A percentile compares a stretch with the other conserved stretches of the same genome.
Evolutionary conservation across 345 rosid genomes (phyloP).

Genomic region (Cardamine chenopodiifolia): DNA sequence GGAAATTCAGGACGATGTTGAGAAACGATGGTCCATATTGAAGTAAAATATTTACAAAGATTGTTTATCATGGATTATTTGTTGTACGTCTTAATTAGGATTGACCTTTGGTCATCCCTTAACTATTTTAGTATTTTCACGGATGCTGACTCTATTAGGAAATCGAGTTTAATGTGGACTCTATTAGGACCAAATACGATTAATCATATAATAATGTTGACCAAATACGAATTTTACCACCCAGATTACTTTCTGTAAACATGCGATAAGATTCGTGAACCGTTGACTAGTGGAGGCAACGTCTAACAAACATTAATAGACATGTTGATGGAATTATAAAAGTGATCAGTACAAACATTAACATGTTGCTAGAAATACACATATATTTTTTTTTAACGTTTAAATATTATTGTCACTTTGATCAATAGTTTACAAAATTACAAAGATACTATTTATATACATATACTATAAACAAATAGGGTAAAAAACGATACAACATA

Average conservation of each 20-base stretch:
- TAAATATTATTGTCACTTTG: too few species aligned
- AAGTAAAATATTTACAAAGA: background rate
- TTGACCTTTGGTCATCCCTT: conserved; percentile 8
- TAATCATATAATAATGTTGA: conserved; percentile 31
- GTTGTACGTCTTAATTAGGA: conserved; percentile 1
- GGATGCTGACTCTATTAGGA: conserved; percentile 1
- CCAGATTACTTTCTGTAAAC: conserved; percentile 22
- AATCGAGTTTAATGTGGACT: background rate
- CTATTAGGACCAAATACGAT: conserved; percentile 13
- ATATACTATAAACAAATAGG: too few species aligned
- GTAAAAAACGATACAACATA: too few species aligned
- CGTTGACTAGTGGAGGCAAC: conserved; percentile 33
- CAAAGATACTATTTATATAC: too few species aligned
- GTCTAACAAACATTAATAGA: conserved; percentile 9
- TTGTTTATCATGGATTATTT: background rate
- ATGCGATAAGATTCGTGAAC: conserved; percentile 23
- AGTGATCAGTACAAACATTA: too few species aligned
- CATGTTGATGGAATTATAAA: conserved; percentile 1
- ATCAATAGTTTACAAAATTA: too few species aligned
- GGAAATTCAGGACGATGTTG: conserved; percentile 24
- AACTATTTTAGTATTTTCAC: background rate
- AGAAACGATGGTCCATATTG: conserved; percentile 5
- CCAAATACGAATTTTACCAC: conserved; percentile 30
- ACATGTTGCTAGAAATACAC: too few species aligned
- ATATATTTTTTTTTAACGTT: too few species aligned